Percentiles rank a stretch among this genome's conserved stretches.
phyloP scores from a whole-genome alignment of 139 green algal species.

The Asterochloris sp. region DNA sequence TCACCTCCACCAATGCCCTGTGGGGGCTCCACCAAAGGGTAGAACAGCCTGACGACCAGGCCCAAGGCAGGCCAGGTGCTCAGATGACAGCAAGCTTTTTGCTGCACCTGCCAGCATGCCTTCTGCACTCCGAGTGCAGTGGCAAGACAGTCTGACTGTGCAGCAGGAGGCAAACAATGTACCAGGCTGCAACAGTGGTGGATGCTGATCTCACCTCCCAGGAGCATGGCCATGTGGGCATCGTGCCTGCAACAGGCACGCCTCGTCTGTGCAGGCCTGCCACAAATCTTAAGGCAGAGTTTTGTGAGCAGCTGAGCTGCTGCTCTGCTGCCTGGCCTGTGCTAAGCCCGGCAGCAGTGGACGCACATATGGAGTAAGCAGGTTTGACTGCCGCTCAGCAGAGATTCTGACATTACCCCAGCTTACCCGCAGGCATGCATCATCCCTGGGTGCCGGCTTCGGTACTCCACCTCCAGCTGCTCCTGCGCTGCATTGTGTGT shows the following conservation, averaged over 20 bases:
- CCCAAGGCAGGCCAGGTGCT: no score
- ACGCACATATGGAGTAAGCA: no score
- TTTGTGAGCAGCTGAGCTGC: no score
- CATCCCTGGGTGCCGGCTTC: constrained; percentile 8
- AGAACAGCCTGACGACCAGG: neutral
- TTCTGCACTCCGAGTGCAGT: neutral
- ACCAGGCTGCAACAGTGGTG: neutral
- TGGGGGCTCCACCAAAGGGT: no score
- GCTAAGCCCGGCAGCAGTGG: no score
- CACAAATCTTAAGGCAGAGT: no score
- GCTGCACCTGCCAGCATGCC: neutral
- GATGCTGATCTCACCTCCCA: neutral
- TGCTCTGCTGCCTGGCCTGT: no score
- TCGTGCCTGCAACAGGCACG: constrained; percentile 42
- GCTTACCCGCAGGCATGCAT: constrained; percentile 71
- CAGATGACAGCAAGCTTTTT: neutral
- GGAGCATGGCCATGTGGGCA: constrained; percentile 50
- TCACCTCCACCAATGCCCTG: no score
- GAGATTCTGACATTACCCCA: no score
- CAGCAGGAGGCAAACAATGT: no score
- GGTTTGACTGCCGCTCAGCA: no score
- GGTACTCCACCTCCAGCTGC: constrained; percentile 16
- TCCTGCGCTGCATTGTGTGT: neutral
- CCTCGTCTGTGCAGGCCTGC: neutral
- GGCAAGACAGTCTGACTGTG: no score